phyloP scores from a whole-genome alignment of 169 alveolate genomes.

The Eimeria zaria region DNA sequence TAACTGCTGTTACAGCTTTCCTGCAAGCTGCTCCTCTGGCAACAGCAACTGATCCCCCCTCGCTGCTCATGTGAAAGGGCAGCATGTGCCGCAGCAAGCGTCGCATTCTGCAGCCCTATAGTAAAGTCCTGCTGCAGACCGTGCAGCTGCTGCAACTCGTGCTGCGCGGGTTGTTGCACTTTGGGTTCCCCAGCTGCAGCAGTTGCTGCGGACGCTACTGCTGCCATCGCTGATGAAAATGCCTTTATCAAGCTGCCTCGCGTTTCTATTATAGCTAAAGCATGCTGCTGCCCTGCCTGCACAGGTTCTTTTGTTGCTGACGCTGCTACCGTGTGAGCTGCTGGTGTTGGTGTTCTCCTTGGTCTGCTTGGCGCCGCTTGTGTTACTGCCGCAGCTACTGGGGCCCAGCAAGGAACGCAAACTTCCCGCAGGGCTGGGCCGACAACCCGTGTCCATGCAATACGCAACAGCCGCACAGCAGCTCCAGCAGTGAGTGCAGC shows the following conservation, averaged over 20 bases:
- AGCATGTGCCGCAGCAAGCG: constrained; percentile 44
- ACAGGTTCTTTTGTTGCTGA: not conserved
- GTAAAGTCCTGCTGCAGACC: constrained; percentile 33
- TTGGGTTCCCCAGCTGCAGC: not conserved
- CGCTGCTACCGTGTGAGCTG: not conserved
- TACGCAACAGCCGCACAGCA: constrained; percentile 13
- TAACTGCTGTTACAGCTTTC: not conserved
- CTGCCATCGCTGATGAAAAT: constrained; percentile 35
- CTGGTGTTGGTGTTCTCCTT: not conserved
- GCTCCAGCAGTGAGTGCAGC: constrained; percentile 1
- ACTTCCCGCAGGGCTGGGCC: constrained; percentile 23
- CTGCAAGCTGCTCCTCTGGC: constrained; percentile 12
- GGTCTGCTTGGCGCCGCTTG: not conserved
- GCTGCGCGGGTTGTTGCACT: not conserved
- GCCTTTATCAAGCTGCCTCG: constrained; percentile 43
- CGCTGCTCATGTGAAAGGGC: not conserved
- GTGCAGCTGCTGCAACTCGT: constrained; percentile 11
- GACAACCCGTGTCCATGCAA: constrained; percentile 39
- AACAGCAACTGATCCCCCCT: not conserved
- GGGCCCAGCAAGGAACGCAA: not conserved
- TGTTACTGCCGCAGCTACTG: not conserved
- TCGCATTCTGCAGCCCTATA: not conserved
- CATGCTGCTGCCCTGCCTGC: constrained; percentile 27
- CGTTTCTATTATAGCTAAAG: constrained; percentile 36
- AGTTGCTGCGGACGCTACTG: constrained; percentile 36